Conservation (phyloP, 257 asterid genomes). For the Buddleja alternifolia region DNA sequence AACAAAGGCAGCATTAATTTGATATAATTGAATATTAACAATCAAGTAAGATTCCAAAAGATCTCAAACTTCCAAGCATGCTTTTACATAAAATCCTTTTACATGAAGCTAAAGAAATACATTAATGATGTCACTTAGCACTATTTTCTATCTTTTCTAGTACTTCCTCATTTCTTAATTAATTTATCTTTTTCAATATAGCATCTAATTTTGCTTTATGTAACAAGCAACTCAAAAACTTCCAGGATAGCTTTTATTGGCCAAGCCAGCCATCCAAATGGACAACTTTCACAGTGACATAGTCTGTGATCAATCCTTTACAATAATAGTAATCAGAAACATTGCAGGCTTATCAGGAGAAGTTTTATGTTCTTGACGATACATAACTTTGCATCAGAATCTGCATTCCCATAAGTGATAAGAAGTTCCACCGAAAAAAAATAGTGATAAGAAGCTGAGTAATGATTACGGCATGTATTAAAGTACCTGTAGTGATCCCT, state of each 20-base stretch:
- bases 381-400: not conserved
- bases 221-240: not conserved
- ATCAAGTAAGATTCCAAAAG: not conserved
- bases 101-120: not conserved
- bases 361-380: not conserved
- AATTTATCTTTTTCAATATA: not conserved
- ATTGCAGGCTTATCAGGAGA: constrained; percentile 6
- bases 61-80: constrained; percentile 17
- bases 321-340: not conserved
- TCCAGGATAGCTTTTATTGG: no score
- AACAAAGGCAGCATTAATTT: constrained; percentile 6
- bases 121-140: not conserved
- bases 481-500: constrained; percentile 79
- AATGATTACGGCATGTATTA: constrained; percentile 6
- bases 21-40: not conserved
- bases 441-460: no score
- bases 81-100: not conserved
- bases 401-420: constrained; percentile 6
- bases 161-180: not conserved
- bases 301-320: not conserved
- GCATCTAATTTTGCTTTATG: not conserved
- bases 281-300: not conserved
- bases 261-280: not conserved
- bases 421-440: not conserved
- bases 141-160: not conserved